Conservation (phyloP, 2,329 filamentous ascomycete species). For the Trichoderma sp. region DNA sequence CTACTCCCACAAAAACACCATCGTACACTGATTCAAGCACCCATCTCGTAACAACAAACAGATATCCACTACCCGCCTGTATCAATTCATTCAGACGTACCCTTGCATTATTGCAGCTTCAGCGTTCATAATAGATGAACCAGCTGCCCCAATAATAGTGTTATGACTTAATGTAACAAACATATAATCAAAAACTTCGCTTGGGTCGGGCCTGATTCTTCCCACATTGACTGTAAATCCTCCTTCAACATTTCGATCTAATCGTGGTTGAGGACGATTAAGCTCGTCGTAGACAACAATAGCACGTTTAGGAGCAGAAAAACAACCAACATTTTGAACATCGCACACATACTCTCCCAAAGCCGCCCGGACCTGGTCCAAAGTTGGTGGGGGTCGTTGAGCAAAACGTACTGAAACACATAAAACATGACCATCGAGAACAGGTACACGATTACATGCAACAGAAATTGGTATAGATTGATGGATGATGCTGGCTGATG, state of each 20-base stretch:
- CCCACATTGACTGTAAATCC: slow-evolving; percentile 20
- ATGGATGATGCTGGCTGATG: neutral
- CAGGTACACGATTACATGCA: too few relatives aligned
- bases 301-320: too few relatives aligned
- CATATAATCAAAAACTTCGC: slow-evolving; percentile 20
- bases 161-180: slow-evolving; percentile 21
- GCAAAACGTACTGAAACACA: too few relatives aligned
- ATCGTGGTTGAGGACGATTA: neutral
- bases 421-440: too few relatives aligned
- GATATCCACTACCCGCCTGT: slow-evolving; percentile 11
- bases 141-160: slow-evolving; percentile 19
- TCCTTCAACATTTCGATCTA: slow-evolving; percentile 19
- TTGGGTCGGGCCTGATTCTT: slow-evolving; percentile 20
- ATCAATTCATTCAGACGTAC: slow-evolving; percentile 22
- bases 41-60: slow-evolving; percentile 14
- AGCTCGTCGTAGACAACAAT: too few relatives aligned
- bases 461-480: too few relatives aligned
- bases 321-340: too few relatives aligned
- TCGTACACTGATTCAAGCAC: too few relatives aligned
- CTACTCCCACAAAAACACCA: too few relatives aligned
- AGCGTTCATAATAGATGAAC: slow-evolving; percentile 15
- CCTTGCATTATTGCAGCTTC: slow-evolving; percentile 17
- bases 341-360: too few relatives aligned
- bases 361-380: too few relatives aligned
- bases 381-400: too few relatives aligned